Base-by-base conservation (phyloP, 768 basidiomycete species). In the Suillus americanus region DNA sequence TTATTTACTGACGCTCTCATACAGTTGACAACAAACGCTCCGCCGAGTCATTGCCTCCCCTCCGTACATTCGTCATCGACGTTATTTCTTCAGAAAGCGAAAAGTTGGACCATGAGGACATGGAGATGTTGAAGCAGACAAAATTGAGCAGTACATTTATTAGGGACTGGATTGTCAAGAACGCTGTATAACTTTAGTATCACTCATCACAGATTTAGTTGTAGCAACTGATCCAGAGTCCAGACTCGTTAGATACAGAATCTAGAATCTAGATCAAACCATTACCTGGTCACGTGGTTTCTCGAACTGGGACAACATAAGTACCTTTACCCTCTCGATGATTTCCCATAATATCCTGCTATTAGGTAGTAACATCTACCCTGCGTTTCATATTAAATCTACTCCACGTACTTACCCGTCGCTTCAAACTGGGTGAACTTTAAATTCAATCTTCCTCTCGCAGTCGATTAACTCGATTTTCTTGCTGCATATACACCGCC, bases 131-230 rank as follows among this genome's bases (percentile, higher is more conserved):
- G 64, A 90, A 89, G 73, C 82, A 85, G 67, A 84, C 88, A 35
- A 99, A 99, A 82, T 88, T 99, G 85, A 95, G 97, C 74, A 97
- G 95, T 72, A 97, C 95, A 8, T 92, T 84, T 65, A 97, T 99
- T 68, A 82, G 97, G 50, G 82, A 90, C 68, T 97, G 95, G 95
- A 90, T 99, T 66, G 87, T 80, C 8, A 71, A 77, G 55, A 73
- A 75, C 63, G 9, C 35, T 23, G 37, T 38, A 37, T 56, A 16
- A 9, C 5, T 23, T 23, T n/a, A 5, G 46, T 20, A n/a, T 45
- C 9, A 48, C n/a, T 56, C 14, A 13, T 38, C 13, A 23, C 8
- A 56, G 37, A 38, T 57, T 37, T 38, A 46, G 43, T 45, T 56
- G 54, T 23, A 37, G 50, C 8, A 30, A 28, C 25, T 16, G 50